Conservation (phyloP, 2,329 filamentous ascomycete species). For the Akanthomyces uredinophilus region DNA sequence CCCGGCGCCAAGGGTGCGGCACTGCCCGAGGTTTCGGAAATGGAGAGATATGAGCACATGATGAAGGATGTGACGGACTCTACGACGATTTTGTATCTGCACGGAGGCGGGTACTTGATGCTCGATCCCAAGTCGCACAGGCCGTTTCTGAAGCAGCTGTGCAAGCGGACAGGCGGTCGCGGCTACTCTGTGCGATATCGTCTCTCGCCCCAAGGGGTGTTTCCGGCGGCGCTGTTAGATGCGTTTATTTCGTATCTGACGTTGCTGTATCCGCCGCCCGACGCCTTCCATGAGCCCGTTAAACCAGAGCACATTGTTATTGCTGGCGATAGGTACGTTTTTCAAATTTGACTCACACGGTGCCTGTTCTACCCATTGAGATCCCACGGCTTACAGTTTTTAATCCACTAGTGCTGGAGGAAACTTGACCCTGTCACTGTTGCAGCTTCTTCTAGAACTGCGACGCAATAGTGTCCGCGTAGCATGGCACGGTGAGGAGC, state of each 20-base stretch:
- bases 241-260: conserved; percentile 67
- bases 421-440: conserved; percentile 60
- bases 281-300: conserved; percentile 61
- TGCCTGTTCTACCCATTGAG: neutral
- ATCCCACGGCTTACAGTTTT: neutral
- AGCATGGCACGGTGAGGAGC: conserved; percentile 54
- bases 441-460: conserved; percentile 65
- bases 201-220: conserved; percentile 67
- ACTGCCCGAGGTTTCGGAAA: conserved; percentile 54
- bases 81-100: conserved; percentile 66
- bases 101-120: conserved; percentile 70
- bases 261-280: conserved; percentile 65
- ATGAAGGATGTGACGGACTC: conserved; percentile 62
- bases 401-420: conserved; percentile 65
- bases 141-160: conserved; percentile 51
- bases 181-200: conserved; percentile 71
- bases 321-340: conserved; percentile 58
- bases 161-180: conserved; percentile 60
- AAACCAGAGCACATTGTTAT: conserved; percentile 63
- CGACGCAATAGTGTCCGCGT: conserved; percentile 42
- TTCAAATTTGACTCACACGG: neutral
- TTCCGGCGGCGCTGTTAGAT: conserved; percentile 70
- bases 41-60: conserved; percentile 59
- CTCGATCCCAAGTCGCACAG: conserved; percentile 67
- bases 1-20: conserved; percentile 44